Conservation (phyloP, 1,284 basidiomycete species). For the Garcileccinum viscosum region DNA sequence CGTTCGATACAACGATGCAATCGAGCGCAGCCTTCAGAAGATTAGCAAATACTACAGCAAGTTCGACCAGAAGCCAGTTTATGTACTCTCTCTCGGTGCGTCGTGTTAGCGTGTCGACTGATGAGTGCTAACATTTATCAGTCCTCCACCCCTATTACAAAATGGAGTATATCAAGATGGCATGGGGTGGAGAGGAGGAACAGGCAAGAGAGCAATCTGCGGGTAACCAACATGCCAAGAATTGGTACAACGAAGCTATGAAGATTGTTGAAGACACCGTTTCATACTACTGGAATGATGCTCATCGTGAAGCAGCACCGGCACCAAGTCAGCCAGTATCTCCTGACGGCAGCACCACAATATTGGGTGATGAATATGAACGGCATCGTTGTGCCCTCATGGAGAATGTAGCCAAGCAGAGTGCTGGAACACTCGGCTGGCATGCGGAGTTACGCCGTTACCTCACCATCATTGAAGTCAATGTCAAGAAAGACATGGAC, state of each 20-base stretch:
- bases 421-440: not conserved
- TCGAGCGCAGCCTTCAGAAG: not conserved
- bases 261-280: not conserved
- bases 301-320: not conserved
- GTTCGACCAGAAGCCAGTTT: not conserved
- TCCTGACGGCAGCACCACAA: not conserved
- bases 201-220: not conserved
- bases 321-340: not conserved
- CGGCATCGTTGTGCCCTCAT: not conserved
- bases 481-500: not conserved
- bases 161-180: not conserved
- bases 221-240: not conserved
- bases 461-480: not conserved
- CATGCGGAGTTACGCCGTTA: not conserved
- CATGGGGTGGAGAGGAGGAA: not conserved
- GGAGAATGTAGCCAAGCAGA: not conserved
- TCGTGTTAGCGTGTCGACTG: not conserved
- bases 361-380: not conserved
- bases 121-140: not conserved
- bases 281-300: not conserved
- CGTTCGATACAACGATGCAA: not conserved
- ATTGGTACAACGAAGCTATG: not conserved
- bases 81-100: not conserved
- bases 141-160: not conserved
- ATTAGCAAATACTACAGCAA: not conserved